phyloP scores from a whole-genome alignment of 306 rosid species.

The Hippophae gyantsensis region DNA sequence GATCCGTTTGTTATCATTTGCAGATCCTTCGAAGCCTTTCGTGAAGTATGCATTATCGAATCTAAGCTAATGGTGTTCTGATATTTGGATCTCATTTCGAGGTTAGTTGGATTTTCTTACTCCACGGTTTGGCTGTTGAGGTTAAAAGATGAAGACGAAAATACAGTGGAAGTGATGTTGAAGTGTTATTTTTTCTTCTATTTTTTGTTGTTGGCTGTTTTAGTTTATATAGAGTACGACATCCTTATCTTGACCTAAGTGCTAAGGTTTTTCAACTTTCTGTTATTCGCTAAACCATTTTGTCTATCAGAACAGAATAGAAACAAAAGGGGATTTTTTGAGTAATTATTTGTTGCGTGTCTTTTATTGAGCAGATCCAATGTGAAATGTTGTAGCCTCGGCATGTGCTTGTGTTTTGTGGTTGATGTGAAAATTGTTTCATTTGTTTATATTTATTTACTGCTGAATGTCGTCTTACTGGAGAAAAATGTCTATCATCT shows the following conservation, averaged over 20 bases:
- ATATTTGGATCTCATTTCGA: conserved; percentile 18
- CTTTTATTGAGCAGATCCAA: conserved; percentile 29
- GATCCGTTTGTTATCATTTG: conserved; percentile 27
- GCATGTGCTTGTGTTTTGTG: conserved; percentile 23
- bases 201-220: conserved; percentile 14
- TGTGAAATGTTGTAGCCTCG: conserved; percentile 7
- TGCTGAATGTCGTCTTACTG: conserved; percentile 6
- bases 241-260: too few relatives aligned
- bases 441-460: background rate
- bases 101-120: conserved; percentile 36
- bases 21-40: conserved; percentile 38
- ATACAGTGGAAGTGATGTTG: background rate
- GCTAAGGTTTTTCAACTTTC: too few relatives aligned
- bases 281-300: too few relatives aligned
- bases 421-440: conserved; percentile 11
- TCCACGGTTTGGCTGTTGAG: conserved; percentile 15
- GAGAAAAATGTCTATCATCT: background rate
- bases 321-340: background rate
- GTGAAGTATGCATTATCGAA: conserved; percentile 5
- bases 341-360: conserved; percentile 21
- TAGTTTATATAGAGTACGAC: too few relatives aligned
- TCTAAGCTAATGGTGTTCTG: conserved; percentile 40
- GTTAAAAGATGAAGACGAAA: background rate
- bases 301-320: too few relatives aligned
- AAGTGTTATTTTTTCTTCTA: conserved; percentile 6